Conservation (phyloP, 805 yeast genomes). For the Kodamaea hsintzibuensis region DNA sequence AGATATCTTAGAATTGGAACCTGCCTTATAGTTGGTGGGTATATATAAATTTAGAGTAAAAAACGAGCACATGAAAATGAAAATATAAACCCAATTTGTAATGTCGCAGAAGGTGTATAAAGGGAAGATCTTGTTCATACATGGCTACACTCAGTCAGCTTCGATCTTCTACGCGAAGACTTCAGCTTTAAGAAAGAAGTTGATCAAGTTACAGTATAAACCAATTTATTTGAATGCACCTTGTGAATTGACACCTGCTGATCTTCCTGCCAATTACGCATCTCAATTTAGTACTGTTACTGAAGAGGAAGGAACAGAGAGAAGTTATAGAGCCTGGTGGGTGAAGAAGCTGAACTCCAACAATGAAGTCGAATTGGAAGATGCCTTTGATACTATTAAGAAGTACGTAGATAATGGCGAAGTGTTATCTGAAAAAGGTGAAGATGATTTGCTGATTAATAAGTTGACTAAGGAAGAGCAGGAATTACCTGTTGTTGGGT, state of each 20-base stretch:
- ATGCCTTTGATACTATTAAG: constrained; percentile 49
- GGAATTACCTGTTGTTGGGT: constrained; percentile 72
- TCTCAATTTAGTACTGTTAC: constrained; percentile 46
- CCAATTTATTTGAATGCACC: constrained; percentile 84
- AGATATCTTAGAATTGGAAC: constrained; percentile 52
- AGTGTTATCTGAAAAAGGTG: constrained; percentile 22
- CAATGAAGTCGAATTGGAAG: constrained; percentile 49
- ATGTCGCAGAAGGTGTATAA: neutral
- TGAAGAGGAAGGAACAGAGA: constrained; percentile 32
- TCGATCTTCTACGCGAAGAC: constrained; percentile 84
- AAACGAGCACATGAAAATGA: neutral
- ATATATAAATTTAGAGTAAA: constrained; percentile 9
- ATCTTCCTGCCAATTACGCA: constrained; percentile 66
- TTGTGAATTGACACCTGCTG: constrained; percentile 58
- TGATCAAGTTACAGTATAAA: constrained; percentile 65
- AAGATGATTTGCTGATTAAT: constrained; percentile 13
- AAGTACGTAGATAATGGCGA: constrained; percentile 61
- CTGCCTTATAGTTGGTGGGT: neutral
- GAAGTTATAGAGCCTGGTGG: constrained; percentile 74
- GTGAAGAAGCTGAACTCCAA: constrained; percentile 45
- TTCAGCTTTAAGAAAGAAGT: constrained; percentile 79
- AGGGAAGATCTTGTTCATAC: constrained; percentile 76
- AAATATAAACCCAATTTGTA: neutral
- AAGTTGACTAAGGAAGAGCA: constrained; percentile 14
- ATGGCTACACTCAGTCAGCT: constrained; percentile 88